These are phyloP conservation scores for Ploettnerulaceae sp. DNA, from an alignment of 2,329 filamentous ascomycete genomes.

Conservation along the genomic window DNA sequence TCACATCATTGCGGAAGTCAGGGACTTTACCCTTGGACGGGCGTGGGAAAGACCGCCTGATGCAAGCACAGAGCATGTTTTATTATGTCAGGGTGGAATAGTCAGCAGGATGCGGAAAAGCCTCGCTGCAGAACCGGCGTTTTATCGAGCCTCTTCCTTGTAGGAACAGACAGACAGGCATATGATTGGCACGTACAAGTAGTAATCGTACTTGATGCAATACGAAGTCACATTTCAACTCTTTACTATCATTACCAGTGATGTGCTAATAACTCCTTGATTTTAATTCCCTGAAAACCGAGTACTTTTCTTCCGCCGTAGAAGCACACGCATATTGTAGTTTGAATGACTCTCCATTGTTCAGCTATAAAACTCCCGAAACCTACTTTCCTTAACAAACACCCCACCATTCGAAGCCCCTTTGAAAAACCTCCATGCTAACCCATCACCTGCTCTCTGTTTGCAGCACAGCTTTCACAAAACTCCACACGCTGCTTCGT, in stretches of 20 bases:
- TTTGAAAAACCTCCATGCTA: constrained; percentile 63
- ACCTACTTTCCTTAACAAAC: constrained; percentile 33
- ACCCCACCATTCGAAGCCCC: constrained; percentile 50
- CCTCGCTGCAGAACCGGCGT: constrained; percentile 16
- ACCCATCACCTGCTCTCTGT: constrained; percentile 64
- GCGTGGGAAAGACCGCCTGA: background rate
- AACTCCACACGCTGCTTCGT: constrained; percentile 53
- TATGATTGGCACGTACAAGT: background rate
- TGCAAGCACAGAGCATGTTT: constrained; percentile 12
- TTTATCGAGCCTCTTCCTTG: constrained; percentile 23
- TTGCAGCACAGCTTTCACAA: constrained; percentile 56
- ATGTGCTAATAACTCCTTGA: background rate
- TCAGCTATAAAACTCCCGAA: constrained; percentile 45
- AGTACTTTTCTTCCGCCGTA: background rate
- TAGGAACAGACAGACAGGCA: constrained; percentile 16
- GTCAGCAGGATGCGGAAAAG: constrained; percentile 3
- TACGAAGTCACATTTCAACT: constrained; percentile 1
- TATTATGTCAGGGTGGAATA: constrained; percentile 11
- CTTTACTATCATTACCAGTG: background rate
- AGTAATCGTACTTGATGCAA: background rate
- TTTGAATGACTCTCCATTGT: constrained; percentile 40
- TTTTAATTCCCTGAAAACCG: background rate
- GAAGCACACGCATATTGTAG: constrained; percentile 38
- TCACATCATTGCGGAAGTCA: no score
- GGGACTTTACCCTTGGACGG: constrained; percentile 1